phyloP scores from a whole-genome alignment of 768 basidiomycete genomes.

The Dacryopinax spathularia region DNA sequence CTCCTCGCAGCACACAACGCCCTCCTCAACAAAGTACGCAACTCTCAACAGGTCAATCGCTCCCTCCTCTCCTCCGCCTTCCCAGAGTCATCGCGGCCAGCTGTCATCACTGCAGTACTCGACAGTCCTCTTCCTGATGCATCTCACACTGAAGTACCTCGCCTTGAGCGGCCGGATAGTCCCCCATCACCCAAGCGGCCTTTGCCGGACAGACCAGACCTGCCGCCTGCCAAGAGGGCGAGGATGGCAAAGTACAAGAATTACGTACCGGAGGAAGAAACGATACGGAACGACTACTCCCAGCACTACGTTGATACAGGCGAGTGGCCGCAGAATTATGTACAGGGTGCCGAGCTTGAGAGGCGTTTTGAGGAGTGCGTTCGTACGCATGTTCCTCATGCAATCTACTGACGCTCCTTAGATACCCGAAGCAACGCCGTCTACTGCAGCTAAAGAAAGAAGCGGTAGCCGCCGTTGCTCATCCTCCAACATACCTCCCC shows the following conservation, averaged over 20 bases:
- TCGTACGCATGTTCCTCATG: neutral
- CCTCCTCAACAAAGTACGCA: neutral
- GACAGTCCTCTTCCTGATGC: neutral
- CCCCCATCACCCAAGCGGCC: neutral
- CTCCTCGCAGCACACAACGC: neutral
- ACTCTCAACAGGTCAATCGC: neutral
- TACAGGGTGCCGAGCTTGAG: slow-evolving; percentile 77
- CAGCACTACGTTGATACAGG: slow-evolving; percentile 81
- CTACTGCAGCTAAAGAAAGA: slow-evolving; percentile 70
- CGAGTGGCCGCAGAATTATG: slow-evolving; percentile 88
- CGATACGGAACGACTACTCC: slow-evolving; percentile 89
- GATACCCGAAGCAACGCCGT: slow-evolving; percentile 88
- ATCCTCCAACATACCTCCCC: slow-evolving; percentile 60
- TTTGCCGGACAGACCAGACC: slow-evolving; percentile 22
- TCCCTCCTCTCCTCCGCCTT: neutral
- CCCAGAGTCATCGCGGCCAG: neutral
- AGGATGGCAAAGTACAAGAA: slow-evolving; percentile 57
- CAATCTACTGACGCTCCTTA: slow-evolving; percentile 20
- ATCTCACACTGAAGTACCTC: neutral
- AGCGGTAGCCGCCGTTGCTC: slow-evolving; percentile 53
- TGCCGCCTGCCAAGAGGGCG: slow-evolving; percentile 60
- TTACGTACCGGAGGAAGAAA: slow-evolving; percentile 88
- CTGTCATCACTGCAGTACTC: neutral
- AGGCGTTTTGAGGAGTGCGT: slow-evolving; percentile 86
- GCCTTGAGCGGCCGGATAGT: neutral